Base-by-base conservation (phyloP, 441 rosid species). In the Syzygium malaccense region DNA sequence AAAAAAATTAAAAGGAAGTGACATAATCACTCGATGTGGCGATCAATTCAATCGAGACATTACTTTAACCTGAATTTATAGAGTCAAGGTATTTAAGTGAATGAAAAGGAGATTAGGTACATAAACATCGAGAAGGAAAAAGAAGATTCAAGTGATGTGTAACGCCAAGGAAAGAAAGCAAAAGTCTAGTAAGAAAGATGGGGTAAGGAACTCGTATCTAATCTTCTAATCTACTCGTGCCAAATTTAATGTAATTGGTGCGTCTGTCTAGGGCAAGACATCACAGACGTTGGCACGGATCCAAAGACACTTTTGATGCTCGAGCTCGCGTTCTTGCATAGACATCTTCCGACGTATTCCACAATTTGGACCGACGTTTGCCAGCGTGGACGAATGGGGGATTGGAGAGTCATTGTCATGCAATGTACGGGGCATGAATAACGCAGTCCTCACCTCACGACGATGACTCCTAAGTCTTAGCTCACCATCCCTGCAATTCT, bases 41-140 rank as follows among this genome's bases (percentile, higher is more conserved):
- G 23, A 12, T 33, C 48, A 68, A 32, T 66, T 64, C 4, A 4
- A 64, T 30, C 1, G 75, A 64, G 20, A 66, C 26, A 66, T 18
- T 13, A 4, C 5, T 9, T 15, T 23, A 15, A 30, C 7, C 0
- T 0, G 23, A 17, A 15, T 64, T 30, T 30, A 1, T 15, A 30
- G 17, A 64, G 3, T 64, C 17, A 23, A 64, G 23, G 6, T 15
- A 15, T 64, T 4, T 1, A 17, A 30, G 13, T 30, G 9, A 30
- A 0, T 1, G 0, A 17, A 2, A 20, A 25, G 30, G 6, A 28
- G 26, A 26, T 60, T 13, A 2, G 7, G 4, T 62, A 14, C 30
- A n/a, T 8, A 14, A n/a, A 62, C 7, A 14, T 62, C 53, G 4
- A 49, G 53, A 49, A 49, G 11, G 41, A 2, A 49, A 49, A 49